Evolutionary conservation across 1,284 basidiomycete species (phyloP), one percentile per base, ranked within the genome.

Genomic region (Microbotryum intermedium): DNA sequence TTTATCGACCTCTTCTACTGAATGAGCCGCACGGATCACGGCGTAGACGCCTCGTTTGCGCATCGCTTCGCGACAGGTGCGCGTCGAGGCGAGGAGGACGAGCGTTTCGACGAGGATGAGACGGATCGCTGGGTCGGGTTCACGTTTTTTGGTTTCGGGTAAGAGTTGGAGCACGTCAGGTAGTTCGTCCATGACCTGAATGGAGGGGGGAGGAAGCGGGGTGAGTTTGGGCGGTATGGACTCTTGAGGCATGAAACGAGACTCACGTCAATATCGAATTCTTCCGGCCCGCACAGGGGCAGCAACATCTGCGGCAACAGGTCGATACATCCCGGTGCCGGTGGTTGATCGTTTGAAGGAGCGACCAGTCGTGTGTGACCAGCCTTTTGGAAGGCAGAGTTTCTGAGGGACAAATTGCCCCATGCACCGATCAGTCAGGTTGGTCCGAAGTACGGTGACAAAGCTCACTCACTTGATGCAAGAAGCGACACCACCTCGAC

Each of bases 251-350:
- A 30, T 13, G 42, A 3, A 6, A 4, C 6, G 21, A 28, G 23
- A 26, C 77, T 60, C 66, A 87, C 88, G 67, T 94, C 91, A 2
- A 92, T 79, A 62, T 94, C 90, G 63, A 89, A 85, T 74, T 97
- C 94, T 74, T 97, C 92, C 49, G 91, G 87, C 6, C 93, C 93
- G 64, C 93, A 92, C 3, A 99, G 80, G 0, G 94, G 94, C 5
- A 94, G 81, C 1, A 98, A 79, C 11, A 99, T 79, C 70, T 84
- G 87, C 0, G 88, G 85, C 6, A 95, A 78, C 7, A 86, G 81
- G 73, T 90, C 86, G 53, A 94, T 83, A 55, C 58, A 61, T 7
- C 68, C 68, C 10, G 59, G 52, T 13, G 58, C 53, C 5, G 69
- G 50, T 23, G 68, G 62, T 1, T 60, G 64, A 43, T 65, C 62